phyloP scores from a whole-genome alignment of 169 alveolate species.

The Perkinsus olseni region DNA sequence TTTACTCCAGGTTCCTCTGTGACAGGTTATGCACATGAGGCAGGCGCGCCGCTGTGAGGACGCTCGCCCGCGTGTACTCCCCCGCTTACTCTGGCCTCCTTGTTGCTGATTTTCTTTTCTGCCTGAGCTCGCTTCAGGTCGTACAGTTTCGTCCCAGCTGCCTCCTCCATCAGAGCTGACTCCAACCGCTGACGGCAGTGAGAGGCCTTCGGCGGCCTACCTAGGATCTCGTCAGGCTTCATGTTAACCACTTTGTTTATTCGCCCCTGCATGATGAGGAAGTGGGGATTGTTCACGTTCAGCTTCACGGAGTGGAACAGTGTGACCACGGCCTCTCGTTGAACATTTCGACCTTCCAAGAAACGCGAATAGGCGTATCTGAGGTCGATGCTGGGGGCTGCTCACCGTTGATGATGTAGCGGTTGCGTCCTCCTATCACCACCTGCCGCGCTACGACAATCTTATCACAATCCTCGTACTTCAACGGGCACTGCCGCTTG shows the following conservation, averaged over 20 bases:
- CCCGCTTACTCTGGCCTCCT: conserved; percentile 53
- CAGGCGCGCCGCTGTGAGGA: too few species aligned
- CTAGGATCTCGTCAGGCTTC: conserved; percentile 92
- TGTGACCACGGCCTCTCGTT: conserved; percentile 81
- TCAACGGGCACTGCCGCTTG: conserved; percentile 59
- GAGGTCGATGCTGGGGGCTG: too few species aligned
- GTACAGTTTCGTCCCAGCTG: conserved; percentile 93
- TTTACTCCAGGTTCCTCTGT: too few species aligned
- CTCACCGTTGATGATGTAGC: conserved; percentile 90
- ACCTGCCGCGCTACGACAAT: conserved; percentile 31
- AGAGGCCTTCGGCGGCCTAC: conserved; percentile 23
- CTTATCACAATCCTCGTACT: conserved; percentile 47
- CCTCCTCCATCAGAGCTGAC: conserved; percentile 84
- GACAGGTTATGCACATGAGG: too few species aligned
- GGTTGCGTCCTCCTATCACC: conserved; percentile 86
- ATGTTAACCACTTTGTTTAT: conserved; percentile 94
- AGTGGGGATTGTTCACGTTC: conserved; percentile 96
- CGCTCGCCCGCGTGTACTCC: too few species aligned
- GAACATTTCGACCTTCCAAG: too few species aligned
- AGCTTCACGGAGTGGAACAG: conserved; percentile 87
- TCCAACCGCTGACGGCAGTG: too few species aligned
- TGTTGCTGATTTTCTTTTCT: conserved; percentile 71
- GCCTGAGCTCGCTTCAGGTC: conserved; percentile 88
- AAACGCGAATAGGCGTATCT: too few species aligned
- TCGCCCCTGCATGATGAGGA: conserved; percentile 95